Conservation (phyloP, 1,284 basidiomycete species). For the Naganishia liquefaciens region DNA sequence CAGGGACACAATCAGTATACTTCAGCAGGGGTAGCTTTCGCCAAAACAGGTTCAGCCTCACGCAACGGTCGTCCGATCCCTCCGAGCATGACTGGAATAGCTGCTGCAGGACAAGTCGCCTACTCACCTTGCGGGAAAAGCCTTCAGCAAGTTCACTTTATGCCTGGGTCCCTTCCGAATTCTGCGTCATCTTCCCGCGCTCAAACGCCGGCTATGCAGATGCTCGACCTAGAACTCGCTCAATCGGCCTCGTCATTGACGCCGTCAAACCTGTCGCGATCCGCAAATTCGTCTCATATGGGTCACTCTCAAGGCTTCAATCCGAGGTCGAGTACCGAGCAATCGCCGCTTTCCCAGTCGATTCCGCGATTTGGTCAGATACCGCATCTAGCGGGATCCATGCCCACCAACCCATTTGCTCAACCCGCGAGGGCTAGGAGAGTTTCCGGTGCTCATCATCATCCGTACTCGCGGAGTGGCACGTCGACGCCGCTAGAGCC, state of each 20-base stretch:
- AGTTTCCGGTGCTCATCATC: conserved; percentile 25
- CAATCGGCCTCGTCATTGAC: conserved; percentile 12
- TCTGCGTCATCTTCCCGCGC: conserved; percentile 20
- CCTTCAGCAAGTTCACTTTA: conserved; percentile 18
- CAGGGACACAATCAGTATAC: neutral
- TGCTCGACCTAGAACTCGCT: conserved; percentile 11
- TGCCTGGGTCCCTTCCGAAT: conserved; percentile 18
- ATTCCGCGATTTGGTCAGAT: conserved; percentile 2
- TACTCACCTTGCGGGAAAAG: conserved; percentile 10
- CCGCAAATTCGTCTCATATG: conserved; percentile 18
- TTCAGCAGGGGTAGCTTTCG: neutral
- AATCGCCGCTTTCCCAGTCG: conserved; percentile 23
- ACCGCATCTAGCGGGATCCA: conserved; percentile 14
- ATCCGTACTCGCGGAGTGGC: conserved; percentile 31
- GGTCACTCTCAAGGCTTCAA: conserved; percentile 1
- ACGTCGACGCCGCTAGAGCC: conserved; percentile 28
- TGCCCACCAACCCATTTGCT: conserved; percentile 15
- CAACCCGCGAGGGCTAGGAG: conserved; percentile 26
- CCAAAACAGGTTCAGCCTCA: neutral
- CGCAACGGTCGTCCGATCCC: conserved; percentile 10
- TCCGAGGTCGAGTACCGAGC: conserved; percentile 2
- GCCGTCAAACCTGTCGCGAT: conserved; percentile 7
- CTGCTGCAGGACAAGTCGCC: neutral
- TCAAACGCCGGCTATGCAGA: conserved; percentile 11
- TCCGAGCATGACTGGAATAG: neutral